phyloP scores from a whole-genome alignment of 805 yeast genomes.

The Lipomyces japonicus region DNA sequence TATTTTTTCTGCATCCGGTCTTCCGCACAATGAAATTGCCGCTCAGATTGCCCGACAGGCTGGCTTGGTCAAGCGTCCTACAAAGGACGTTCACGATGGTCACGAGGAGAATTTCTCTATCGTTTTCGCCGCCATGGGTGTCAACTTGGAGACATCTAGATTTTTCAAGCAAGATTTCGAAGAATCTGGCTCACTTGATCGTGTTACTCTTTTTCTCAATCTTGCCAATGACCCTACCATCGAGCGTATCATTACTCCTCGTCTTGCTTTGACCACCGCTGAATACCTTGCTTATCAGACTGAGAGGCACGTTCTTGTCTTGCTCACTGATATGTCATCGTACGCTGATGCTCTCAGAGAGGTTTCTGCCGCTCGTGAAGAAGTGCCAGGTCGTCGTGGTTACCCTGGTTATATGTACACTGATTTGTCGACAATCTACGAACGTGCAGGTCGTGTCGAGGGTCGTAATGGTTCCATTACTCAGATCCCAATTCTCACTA shows the following conservation, averaged over 20 bases:
- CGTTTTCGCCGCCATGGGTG: constrained; percentile 99
- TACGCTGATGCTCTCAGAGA: constrained; percentile 99
- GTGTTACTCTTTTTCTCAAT: constrained; percentile 93
- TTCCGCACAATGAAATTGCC: constrained; percentile 99
- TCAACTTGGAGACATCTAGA: constrained; percentile 95
- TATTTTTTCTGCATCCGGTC: constrained; percentile 97
- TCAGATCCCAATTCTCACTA: constrained; percentile 96
- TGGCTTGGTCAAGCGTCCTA: constrained; percentile 91
- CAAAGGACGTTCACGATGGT: constrained; percentile 99
- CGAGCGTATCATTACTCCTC: constrained; percentile 98
- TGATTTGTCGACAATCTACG: constrained; percentile 97
- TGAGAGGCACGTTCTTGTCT: constrained; percentile 97
- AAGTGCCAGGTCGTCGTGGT: constrained; percentile 99
- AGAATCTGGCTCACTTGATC: constrained; percentile 96
- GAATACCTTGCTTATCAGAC: constrained; percentile 99
- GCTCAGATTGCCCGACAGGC: constrained; percentile 99
- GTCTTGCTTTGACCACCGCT: constrained; percentile 97
- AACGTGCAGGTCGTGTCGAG: constrained; percentile 99
- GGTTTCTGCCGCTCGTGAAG: constrained; percentile 99
- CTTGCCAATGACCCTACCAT: constrained; percentile 99
- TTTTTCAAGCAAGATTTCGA: constrained; percentile 99
- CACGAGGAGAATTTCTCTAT: constrained; percentile 99
- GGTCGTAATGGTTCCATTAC: constrained; percentile 99
- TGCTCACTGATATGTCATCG: constrained; percentile 99
- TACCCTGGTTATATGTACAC: constrained; percentile 99